Evolutionary conservation across 2,329 filamentous ascomycete species (phyloP), one percentile per base, ranked within the genome.

Genomic region (Capronia epimyces): DNA sequence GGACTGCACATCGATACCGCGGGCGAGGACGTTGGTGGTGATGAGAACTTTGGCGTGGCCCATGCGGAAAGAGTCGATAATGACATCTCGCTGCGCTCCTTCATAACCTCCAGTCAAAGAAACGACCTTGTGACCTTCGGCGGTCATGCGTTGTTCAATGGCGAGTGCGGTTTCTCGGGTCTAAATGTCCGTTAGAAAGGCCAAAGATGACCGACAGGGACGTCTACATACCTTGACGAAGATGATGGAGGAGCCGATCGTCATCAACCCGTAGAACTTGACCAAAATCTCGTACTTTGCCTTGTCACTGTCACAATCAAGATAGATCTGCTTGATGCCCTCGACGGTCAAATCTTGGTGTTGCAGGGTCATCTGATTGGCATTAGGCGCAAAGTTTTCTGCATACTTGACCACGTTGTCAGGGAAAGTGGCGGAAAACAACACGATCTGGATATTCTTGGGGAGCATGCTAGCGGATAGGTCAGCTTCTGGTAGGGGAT

Each of bases 251-350:
- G 91, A 95, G 3, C 90, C 90, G 63, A 97, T 89, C 13, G 90
- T 96, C 81, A 98, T 91, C 39, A 97, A 76, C 51, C 91, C 90
- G 66, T 98, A 98, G 53, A 98, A 86, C 66, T 91, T 88, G 67
- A 94, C 86, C 6, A 98, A 81, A 50, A 87, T 83, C 29, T 86
- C 81, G 66, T 95, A 98, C 68, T 97, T 97, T 64, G 87, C 82
- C 29, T 83, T 74, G 59, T 94, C 87, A 27, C 78, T 78, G 18
- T 86, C 81, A 64, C 91, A 97, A 69, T 98, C 93, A 67, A 98
- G 88, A 67, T 94, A 98, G 73, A 98, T 88, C 66, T 98, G 93
- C 60, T 91, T 95, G 67, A 98, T 98, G 18, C 93, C 93, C 68
- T 93, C 89, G 55, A 98, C 91, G 0, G 91, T 97, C 63, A 97